Conservation (phyloP, 2,329 filamentous ascomycete genomes). For the Sporothrix humicola region DNA sequence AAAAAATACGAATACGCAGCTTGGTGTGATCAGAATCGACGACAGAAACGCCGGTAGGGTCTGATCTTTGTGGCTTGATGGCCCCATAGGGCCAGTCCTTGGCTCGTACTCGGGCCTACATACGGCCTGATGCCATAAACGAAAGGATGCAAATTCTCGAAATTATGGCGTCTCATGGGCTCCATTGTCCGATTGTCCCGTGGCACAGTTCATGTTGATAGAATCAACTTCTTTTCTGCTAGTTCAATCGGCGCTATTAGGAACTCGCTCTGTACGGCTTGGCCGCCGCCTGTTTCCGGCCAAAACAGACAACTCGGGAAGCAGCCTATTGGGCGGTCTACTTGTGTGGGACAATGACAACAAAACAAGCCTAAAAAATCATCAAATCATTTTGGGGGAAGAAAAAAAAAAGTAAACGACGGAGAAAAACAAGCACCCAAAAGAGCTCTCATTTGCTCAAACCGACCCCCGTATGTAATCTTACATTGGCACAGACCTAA, state of each 20-base stretch:
- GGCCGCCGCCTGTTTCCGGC: neutral
- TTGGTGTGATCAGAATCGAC: no score
- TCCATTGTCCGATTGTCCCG: neutral
- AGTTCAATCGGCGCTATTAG: no score
- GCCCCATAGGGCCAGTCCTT: neutral
- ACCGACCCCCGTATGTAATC: no score
- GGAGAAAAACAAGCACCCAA: no score
- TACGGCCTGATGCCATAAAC: conserved; percentile 1
- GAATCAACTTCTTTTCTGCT: no score
- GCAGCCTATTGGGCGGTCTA: neutral
- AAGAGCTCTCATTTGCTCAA: no score
- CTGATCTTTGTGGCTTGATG: neutral
- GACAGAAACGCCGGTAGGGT: no score
- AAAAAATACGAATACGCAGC: neutral
- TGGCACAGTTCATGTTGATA: no score
- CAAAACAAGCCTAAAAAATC: neutral
- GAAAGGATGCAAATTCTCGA: neutral
- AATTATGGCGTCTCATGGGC: neutral
- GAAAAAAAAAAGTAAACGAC: neutral
- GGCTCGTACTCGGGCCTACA: no score
- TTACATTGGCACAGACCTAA: no score
- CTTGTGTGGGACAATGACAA: neutral
- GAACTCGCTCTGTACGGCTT: neutral
- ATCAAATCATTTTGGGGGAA: neutral
- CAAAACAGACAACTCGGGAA: neutral